These are phyloP conservation scores for Fusarium devonianum DNA, from an alignment of 2,329 filamentous ascomycete genomes.

Conservation along the genomic window DNA sequence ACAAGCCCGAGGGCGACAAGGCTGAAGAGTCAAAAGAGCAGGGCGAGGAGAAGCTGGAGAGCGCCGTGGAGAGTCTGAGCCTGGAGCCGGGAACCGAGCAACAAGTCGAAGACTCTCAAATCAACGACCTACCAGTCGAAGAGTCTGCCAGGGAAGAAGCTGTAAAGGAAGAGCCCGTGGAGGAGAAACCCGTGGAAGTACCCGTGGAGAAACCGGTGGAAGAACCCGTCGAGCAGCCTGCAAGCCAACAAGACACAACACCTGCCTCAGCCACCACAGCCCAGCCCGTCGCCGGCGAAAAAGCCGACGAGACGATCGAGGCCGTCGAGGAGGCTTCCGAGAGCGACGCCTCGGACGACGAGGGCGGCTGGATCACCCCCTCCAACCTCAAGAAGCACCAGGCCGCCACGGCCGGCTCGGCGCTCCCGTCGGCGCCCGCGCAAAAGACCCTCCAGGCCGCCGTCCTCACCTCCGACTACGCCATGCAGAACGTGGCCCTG, in stretches of 20 bases:
- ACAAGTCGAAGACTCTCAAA: constrained; percentile 2
- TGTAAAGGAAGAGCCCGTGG: too few species aligned
- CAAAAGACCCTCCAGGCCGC: constrained; percentile 80
- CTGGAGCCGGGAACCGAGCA: constrained; percentile 24
- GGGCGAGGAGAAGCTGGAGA: constrained; percentile 7
- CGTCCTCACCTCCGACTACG: constrained; percentile 94
- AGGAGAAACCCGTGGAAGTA: too few species aligned
- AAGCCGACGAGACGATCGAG: constrained; percentile 28
- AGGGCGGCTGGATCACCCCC: constrained; percentile 92
- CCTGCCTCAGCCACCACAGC: constrained; percentile 10
- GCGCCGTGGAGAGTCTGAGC: constrained; percentile 20
- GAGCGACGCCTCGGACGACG: constrained; percentile 59
- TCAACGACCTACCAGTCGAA: too few species aligned
- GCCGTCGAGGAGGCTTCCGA: constrained; percentile 51
- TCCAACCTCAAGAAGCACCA: constrained; percentile 89
- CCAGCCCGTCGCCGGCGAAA: constrained; percentile 20
- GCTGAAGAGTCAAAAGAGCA: not conserved
- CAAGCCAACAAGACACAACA: not conserved
- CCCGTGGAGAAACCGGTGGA: too few species aligned
- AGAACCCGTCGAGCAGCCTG: constrained; percentile 3
- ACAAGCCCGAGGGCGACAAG: constrained; percentile 32
- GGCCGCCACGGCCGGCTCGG: constrained; percentile 64
- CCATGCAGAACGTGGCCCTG: constrained; percentile 96
- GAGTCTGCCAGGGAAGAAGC: too few species aligned
- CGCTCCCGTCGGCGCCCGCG: constrained; percentile 57